These are phyloP conservation scores for Plasmodium gonderi DNA, from an alignment of 169 alveolate genomes.

Conservation along the genomic window DNA sequence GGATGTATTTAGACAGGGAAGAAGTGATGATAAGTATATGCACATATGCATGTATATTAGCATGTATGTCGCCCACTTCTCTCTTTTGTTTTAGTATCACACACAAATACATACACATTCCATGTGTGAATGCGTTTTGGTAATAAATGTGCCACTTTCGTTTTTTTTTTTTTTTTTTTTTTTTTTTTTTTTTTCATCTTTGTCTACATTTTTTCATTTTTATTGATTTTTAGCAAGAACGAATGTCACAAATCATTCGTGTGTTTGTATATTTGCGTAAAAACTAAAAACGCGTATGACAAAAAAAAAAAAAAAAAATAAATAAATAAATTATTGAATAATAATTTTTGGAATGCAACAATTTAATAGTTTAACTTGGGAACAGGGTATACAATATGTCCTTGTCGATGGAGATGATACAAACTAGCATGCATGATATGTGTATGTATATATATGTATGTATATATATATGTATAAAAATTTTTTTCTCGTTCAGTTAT, in stretches of 20 bases:
- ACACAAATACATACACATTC: neutral
- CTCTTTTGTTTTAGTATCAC: neutral
- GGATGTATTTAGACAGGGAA: conserved; percentile 18
- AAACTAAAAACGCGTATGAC: neutral
- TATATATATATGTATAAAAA: too few species aligned
- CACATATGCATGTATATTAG: too few species aligned
- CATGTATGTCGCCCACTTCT: too few species aligned
- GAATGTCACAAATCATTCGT: neutral
- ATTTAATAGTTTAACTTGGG: neutral
- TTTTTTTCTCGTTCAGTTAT: too few species aligned
- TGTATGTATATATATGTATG: too few species aligned
- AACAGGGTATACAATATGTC: too few species aligned
- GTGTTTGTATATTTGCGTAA: neutral
- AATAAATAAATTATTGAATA: neutral
- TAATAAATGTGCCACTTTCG: neutral
- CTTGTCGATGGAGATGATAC: too few species aligned
- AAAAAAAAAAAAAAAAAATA: neutral
- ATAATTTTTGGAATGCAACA: neutral
- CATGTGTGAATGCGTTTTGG: neutral
- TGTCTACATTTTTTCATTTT: neutral
- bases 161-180: neutral
- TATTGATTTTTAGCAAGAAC: neutral
- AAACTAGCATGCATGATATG: too few species aligned
- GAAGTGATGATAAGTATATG: neutral
- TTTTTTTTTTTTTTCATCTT: neutral